Base-by-base conservation (phyloP, 345 rosid genomes). In the Eucalyptus marginata region DNA sequence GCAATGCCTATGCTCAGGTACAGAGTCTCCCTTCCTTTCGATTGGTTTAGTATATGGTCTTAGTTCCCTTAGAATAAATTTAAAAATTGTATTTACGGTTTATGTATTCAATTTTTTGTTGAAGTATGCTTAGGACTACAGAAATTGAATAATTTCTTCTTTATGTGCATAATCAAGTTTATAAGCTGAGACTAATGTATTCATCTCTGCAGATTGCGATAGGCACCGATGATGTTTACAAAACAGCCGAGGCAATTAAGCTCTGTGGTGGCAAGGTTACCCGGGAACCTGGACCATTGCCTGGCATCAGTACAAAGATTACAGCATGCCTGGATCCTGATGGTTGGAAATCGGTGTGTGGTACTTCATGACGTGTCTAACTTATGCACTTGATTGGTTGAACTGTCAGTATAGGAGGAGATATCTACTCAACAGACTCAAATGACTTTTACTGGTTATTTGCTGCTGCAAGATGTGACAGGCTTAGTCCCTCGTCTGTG, bases 321-420 rank as follows among this genome's bases (percentile, higher is more conserved):
- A 97, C 98, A 27, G 99, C 99, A 29, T 98, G 99, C 94, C 92
- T 98, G 91, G 99, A 98, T 93, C 98, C 99, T 31, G 99, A 98
- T 86, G 99, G 99, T 88, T 98, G 99, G 99, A 98, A 98, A 90
- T 86, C 99, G 96, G 99, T 98, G 95, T 86, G 92, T 76, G 89
- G 15, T 86, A 50, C 86, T 87, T 88, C 87, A 66, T 89, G 24
- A 46, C 8, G 50, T 66, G 51, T 58, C 88, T 79, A 87, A 80
- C 76, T 86, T 68, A 76, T 90, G 66, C 62, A 29, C 13, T 46
- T 68, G 50, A 56, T 36, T 59, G 22, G 54, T 44, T 76, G 27
- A 76, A 36, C 83, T 76, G 46, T 18, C 46, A 10, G 27, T 76
- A 76, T 36, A 76, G 83, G 83, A 33, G 44, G 80, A 17, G 80